A percentile compares a stretch with the other conserved stretches of the same genome.
These are phyloP conservation scores for Penicillium sp. DNA, from an alignment of 2,329 filamentous ascomycete species.

Conservation along the genomic window DNA sequence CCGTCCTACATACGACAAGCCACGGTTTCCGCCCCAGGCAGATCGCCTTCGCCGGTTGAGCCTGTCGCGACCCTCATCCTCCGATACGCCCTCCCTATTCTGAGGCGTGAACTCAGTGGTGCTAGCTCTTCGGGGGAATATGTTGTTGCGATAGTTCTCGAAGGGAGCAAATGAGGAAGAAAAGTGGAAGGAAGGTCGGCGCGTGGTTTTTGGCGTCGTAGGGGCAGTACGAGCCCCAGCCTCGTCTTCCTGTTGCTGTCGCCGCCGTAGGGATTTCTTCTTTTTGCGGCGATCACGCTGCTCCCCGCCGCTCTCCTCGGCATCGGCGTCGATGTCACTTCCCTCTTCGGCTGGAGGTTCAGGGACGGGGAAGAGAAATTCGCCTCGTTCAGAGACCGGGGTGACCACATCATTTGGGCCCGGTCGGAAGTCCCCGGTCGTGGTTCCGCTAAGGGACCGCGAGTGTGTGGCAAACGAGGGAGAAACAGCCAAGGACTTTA, in stretches of 20 bases:
- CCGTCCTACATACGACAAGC: conserved; percentile 48
- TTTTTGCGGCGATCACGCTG: conserved; percentile 55
- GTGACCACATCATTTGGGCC: conserved; percentile 41
- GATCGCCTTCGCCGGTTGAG: conserved; percentile 60
- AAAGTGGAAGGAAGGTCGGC: conserved; percentile 39
- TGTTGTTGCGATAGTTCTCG: conserved; percentile 46
- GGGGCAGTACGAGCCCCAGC: conserved; percentile 63
- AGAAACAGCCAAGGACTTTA: conserved; percentile 68
- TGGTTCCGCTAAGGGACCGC: conserved; percentile 50
- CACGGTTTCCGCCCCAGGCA: conserved; percentile 54
- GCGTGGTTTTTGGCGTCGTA: conserved; percentile 58
- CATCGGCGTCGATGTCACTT: conserved; percentile 74
- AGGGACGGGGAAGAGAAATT: conserved; percentile 55
- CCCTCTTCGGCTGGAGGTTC: conserved; percentile 58
- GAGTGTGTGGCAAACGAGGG: conserved; percentile 51
- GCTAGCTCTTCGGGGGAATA: conserved; percentile 64
- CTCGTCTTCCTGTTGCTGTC: conserved; percentile 52
- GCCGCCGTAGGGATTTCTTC: conserved; percentile 57
- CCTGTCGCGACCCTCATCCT: conserved; percentile 70
- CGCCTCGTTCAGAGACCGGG: conserved; percentile 50
- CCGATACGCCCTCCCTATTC: conserved; percentile 65
- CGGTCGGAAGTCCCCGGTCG: conserved; percentile 42
- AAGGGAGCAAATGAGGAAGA: conserved; percentile 49
- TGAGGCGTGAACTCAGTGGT: conserved; percentile 59
- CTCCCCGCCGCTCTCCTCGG: conserved; percentile 83